Evolutionary conservation across 2,329 filamentous ascomycete genomes (phyloP).

Genomic region (Penicillium sp.): DNA sequence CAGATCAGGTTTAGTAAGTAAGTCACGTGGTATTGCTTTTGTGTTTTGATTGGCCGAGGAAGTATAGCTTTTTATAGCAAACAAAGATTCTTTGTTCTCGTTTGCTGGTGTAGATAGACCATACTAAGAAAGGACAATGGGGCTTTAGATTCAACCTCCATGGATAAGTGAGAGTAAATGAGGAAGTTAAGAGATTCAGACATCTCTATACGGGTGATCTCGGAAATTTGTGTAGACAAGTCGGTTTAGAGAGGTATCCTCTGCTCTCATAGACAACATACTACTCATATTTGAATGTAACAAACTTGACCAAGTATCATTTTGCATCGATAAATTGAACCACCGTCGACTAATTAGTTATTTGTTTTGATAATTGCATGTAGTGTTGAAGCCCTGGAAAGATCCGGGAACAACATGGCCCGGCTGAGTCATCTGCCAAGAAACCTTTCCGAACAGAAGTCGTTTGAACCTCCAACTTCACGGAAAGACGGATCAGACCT

Average conservation of each 20-base stretch:
- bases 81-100: not conserved
- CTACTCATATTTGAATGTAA: not conserved
- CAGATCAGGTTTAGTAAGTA: constrained; percentile 1
- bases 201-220: not conserved
- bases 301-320: not conserved
- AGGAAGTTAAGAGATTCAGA: not conserved
- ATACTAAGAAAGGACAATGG: not conserved
- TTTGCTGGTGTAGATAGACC: not conserved
- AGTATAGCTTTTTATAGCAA: constrained; percentile 1
- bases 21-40: constrained; percentile 12
- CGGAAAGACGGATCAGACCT: constrained; percentile 29
- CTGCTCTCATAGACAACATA: not conserved
- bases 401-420: constrained; percentile 7
- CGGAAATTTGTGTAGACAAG: not conserved
- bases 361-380: not conserved
- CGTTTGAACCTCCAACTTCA: constrained; percentile 29
- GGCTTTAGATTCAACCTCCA: too few species aligned
- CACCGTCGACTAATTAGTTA: too few species aligned
- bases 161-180: not conserved
- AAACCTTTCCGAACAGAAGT: constrained; percentile 28
- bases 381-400: not conserved
- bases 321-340: not conserved
- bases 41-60: not conserved
- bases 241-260: not conserved
- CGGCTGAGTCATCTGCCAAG: constrained; percentile 26